Evolutionary conservation across 345 rosid species (phyloP).

Genomic region (Rhodamnia argentea): DNA sequence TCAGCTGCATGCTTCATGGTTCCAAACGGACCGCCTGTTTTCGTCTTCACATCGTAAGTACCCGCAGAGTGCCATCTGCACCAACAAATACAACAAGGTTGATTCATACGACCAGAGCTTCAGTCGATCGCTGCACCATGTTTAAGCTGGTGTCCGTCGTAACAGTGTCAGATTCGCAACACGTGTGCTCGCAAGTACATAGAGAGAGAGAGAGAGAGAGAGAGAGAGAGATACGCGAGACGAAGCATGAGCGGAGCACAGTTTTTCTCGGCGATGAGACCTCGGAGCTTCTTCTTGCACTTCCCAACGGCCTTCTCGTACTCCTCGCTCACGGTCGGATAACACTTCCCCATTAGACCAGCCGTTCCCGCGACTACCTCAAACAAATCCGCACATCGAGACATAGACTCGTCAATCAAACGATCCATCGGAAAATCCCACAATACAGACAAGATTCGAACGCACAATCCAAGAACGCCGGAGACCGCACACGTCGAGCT

Average conservation of each 20-base stretch:
- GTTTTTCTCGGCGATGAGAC: conserved; percentile 75
- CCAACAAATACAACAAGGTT: neutral
- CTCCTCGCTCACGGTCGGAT: conserved; percentile 76
- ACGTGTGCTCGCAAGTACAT: neutral
- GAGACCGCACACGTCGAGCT: neutral
- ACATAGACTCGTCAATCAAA: neutral
- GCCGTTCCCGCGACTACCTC: neutral
- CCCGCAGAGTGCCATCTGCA: conserved; percentile 98
- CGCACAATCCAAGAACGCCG: neutral
- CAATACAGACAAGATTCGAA: neutral
- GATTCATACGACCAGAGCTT: neutral
- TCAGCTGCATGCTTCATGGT: conserved; percentile 65
- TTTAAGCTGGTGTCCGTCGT: too few species aligned
- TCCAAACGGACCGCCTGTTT: conserved; percentile 92
- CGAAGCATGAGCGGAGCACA: conserved; percentile 98
- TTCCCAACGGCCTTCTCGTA: conserved; percentile 74
- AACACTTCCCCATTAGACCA: conserved; percentile 52
- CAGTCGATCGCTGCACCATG: neutral
- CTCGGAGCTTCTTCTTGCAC: conserved; percentile 79
- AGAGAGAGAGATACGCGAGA: conserved; percentile 45
- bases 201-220: neutral
- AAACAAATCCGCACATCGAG: neutral
- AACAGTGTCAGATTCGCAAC: too few species aligned
- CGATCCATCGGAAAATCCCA: neutral
- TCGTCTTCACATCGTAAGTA: conserved; percentile 68